Evolutionary conservation across 2,329 filamentous ascomycete species (phyloP).

Genomic region (Metarhizium album): DNA sequence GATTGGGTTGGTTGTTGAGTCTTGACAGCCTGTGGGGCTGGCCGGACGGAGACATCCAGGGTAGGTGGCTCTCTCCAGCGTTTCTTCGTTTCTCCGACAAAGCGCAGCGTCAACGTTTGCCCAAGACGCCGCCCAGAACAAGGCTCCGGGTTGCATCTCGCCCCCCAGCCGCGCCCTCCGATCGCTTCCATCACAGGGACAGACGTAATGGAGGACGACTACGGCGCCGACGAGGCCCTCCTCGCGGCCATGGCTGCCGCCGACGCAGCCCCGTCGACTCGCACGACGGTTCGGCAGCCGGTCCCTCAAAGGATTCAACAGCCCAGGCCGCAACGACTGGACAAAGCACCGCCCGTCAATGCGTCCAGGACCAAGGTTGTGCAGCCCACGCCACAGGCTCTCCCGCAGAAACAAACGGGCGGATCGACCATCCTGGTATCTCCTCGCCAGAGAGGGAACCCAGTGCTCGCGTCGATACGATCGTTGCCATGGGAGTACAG

Average conservation of each 20-base stretch:
- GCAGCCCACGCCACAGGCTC: slow-evolving; percentile 81
- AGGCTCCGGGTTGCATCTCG: not conserved
- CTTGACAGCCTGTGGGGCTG: too few species aligned
- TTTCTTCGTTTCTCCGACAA: not conserved
- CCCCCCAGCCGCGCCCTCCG: not conserved
- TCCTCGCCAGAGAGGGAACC: slow-evolving; percentile 88
- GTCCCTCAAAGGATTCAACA: slow-evolving; percentile 32
- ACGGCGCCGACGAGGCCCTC: slow-evolving; percentile 46
- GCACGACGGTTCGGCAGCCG: slow-evolving; percentile 25
- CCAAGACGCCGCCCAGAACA: not conserved
- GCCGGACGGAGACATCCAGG: too few species aligned
- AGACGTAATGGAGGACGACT: slow-evolving; percentile 44
- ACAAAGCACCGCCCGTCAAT: slow-evolving; percentile 35
- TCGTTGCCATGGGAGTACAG: slow-evolving; percentile 91
- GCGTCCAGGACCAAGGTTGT: slow-evolving; percentile 48
- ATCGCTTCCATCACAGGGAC: not conserved
- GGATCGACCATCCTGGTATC: slow-evolving; percentile 82
- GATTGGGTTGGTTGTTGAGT: too few species aligned
- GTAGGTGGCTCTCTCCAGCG: too few species aligned
- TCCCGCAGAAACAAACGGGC: slow-evolving; percentile 53
- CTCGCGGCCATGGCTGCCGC: slow-evolving; percentile 44
- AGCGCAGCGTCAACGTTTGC: not conserved
- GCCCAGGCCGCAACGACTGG: slow-evolving; percentile 45
- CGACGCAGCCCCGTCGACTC: slow-evolving; percentile 20
- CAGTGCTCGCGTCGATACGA: slow-evolving; percentile 72